Conservation (phyloP, 805 yeast genomes). For the Clavispora asparagi region DNA sequence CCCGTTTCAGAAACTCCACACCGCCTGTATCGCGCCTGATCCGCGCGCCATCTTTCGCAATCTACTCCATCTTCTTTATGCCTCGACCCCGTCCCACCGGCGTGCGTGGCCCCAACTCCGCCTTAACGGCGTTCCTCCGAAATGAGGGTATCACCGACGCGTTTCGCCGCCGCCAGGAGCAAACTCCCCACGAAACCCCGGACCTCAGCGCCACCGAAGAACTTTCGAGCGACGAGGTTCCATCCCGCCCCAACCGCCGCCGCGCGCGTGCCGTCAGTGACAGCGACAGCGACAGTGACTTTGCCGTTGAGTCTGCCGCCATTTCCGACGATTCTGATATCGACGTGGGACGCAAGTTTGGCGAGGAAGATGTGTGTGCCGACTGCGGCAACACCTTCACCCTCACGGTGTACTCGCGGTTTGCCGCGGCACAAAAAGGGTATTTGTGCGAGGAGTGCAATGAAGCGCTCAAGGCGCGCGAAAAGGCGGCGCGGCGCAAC, state of each 20-base stretch:
- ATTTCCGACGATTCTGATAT: conserved; percentile 23
- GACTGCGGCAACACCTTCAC: conserved; percentile 57
- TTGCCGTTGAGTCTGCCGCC: conserved; percentile 11
- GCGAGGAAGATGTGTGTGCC: conserved; percentile 56
- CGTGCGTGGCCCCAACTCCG: conserved; percentile 70
- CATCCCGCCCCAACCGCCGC: background rate
- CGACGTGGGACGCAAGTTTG: conserved; percentile 29
- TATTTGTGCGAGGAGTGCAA: conserved; percentile 65
- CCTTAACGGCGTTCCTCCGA: conserved; percentile 80
- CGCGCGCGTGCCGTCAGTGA: background rate
- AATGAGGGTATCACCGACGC: conserved; percentile 87
- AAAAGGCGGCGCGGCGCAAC: conserved; percentile 42
- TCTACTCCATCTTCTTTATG: conserved; percentile 1
- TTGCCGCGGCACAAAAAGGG: conserved; percentile 49
- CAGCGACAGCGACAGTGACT: background rate
- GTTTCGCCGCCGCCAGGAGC: conserved; percentile 41
- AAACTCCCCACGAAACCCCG: conserved; percentile 5
- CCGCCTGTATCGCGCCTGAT: no score
- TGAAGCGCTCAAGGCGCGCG: conserved; percentile 33
- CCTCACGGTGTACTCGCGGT: conserved; percentile 62
- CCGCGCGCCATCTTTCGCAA: background rate
- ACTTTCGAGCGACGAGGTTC: conserved; percentile 5
- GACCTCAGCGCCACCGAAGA: background rate
- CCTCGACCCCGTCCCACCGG: conserved; percentile 11
- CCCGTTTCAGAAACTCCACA: no score